Percentiles rank a stretch among this genome's conserved stretches.
These are phyloP conservation scores for Talaromyces albobiverticillius DNA, from an alignment of 2,329 filamentous ascomycete species.

Conservation along the genomic window DNA sequence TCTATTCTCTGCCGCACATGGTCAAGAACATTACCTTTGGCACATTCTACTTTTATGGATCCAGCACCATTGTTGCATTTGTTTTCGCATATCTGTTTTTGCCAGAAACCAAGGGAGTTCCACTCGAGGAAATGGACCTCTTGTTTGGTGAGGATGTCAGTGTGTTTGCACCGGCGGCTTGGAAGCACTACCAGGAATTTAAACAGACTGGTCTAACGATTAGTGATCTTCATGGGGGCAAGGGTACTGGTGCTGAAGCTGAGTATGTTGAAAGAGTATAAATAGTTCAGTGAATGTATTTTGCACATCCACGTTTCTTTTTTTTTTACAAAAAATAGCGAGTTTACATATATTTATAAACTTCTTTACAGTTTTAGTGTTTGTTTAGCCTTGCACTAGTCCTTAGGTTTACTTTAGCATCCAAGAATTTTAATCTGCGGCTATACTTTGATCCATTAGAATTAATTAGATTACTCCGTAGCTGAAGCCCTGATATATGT, in stretches of 20 bases:
- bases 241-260: background rate
- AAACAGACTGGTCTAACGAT: conserved; percentile 7
- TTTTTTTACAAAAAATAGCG: too few species aligned
- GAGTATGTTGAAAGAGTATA: conserved; percentile 7
- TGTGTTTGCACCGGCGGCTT: conserved; percentile 2
- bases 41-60: conserved; percentile 7
- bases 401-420: too few species aligned
- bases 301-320: too few species aligned
- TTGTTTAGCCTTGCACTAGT: too few species aligned
- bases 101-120: conserved; percentile 7
- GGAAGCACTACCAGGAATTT: conserved; percentile 8
- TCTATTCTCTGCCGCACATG: conserved; percentile 47
- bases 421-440: too few species aligned
- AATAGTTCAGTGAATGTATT: too few species aligned
- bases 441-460: too few species aligned
- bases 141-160: conserved; percentile 7
- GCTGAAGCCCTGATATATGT: too few species aligned
- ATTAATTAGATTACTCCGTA: too few species aligned
- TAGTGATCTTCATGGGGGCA: conserved; percentile 5
- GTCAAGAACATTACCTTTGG: conserved; percentile 22
- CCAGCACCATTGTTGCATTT: conserved; percentile 7
- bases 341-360: too few species aligned
- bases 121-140: conserved; percentile 10
- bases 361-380: too few species aligned
- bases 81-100: conserved; percentile 7